A percentile compares a stretch with the other conserved stretches of the same genome.
phyloP scores from a whole-genome alignment of 2,329 filamentous ascomycete species.

The Aplosporella prunicola region DNA sequence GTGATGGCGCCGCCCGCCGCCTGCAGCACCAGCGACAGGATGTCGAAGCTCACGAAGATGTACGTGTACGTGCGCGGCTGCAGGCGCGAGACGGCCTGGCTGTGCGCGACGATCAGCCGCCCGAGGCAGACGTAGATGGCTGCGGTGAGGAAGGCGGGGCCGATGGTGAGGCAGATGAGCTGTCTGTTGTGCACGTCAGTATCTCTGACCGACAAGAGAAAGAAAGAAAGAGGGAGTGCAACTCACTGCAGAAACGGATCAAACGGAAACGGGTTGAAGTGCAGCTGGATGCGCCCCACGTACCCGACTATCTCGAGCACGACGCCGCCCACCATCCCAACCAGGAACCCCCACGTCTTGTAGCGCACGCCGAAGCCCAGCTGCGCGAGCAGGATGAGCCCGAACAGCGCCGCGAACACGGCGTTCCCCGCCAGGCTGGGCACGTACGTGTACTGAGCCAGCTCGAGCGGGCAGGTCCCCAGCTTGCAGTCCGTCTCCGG shows the following conservation, averaged over 20 bases:
- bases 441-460: slow-evolving; percentile 45
- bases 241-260: slow-evolving; percentile 43
- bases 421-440: slow-evolving; percentile 43
- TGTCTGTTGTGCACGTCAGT: slow-evolving; percentile 33
- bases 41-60: slow-evolving; percentile 51
- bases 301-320: slow-evolving; percentile 48
- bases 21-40: slow-evolving; percentile 50
- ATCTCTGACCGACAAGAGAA: background rate
- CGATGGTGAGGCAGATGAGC: slow-evolving; percentile 48
- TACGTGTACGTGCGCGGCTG: slow-evolving; percentile 41
- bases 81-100: slow-evolving; percentile 26
- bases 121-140: slow-evolving; percentile 49
- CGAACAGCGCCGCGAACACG: slow-evolving; percentile 45
- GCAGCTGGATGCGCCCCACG: slow-evolving; percentile 43
- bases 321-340: slow-evolving; percentile 40
- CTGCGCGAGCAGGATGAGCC: slow-evolving; percentile 39
- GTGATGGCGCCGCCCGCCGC: slow-evolving; percentile 50
- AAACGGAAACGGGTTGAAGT: slow-evolving; percentile 42
- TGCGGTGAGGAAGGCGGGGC: slow-evolving; percentile 46
- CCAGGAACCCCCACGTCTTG: slow-evolving; percentile 47
- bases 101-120: slow-evolving; percentile 48
- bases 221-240: background rate
- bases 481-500: slow-evolving; percentile 14
- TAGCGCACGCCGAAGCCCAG: slow-evolving; percentile 40
- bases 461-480: slow-evolving; percentile 37